phyloP scores from a whole-genome alignment of 2,329 filamentous ascomycete species.

The Diaporthe sp. region DNA sequence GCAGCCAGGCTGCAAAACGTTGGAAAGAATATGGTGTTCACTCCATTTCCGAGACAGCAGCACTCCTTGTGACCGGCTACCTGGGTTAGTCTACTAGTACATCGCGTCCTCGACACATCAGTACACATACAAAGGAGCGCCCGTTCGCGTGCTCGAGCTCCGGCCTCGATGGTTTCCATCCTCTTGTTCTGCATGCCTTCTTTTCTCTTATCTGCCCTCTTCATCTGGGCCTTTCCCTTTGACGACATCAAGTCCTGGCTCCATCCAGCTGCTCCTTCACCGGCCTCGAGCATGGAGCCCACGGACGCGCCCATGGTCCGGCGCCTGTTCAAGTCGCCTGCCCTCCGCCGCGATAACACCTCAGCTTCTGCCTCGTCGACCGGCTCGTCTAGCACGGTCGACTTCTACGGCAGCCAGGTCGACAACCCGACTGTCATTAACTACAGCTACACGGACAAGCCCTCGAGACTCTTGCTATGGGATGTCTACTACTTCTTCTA shows the following conservation, averaged over 20 bases:
- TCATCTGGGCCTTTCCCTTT: neutral
- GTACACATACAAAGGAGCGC: neutral
- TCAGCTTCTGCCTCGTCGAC: neutral
- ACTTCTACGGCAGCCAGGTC: constrained; percentile 69
- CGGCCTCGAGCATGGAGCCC: constrained; percentile 16
- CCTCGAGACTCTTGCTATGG: constrained; percentile 60
- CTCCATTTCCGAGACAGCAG: constrained; percentile 17
- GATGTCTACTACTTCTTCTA: constrained; percentile 67
- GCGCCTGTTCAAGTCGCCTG: constrained; percentile 5
- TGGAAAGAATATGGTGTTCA: constrained; percentile 26
- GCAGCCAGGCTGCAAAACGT: constrained; percentile 4
- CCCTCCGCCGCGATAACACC: constrained; percentile 8
- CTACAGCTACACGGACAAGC: constrained; percentile 70
- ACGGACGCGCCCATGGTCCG: neutral
- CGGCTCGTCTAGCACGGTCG: constrained; percentile 5
- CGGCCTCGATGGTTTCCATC: neutral
- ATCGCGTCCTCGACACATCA: neutral
- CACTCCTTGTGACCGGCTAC: constrained; percentile 15
- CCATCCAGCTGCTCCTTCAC: neutral
- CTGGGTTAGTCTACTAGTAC: neutral
- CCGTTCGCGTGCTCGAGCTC: neutral
- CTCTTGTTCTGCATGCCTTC: constrained; percentile 4
- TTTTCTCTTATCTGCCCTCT: neutral
- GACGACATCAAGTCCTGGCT: neutral
- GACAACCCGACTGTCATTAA: constrained; percentile 67